Conservation (phyloP, 2,329 filamentous ascomycete genomes). For the Peltaster fructicola region DNA sequence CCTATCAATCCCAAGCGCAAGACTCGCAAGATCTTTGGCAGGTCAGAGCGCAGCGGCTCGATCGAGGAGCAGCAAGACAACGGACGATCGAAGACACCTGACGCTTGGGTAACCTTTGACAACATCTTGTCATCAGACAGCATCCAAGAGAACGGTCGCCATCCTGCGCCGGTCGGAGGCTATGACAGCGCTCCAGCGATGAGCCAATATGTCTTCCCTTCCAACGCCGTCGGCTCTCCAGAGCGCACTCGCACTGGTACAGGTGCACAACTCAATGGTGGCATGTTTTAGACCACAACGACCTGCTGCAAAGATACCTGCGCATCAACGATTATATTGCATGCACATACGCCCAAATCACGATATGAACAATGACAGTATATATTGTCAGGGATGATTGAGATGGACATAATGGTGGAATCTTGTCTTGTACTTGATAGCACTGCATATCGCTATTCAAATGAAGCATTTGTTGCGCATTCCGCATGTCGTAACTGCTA, state of each 20-base stretch:
- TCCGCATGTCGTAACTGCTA: too few species aligned
- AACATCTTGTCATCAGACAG: slow-evolving; percentile 1
- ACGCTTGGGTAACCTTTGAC: slow-evolving; percentile 6
- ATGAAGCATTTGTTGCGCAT: too few species aligned
- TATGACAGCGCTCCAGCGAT: slow-evolving; percentile 8
- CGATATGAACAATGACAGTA: too few species aligned
- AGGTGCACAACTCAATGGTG: slow-evolving; percentile 1
- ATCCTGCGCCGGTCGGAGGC: slow-evolving; percentile 3
- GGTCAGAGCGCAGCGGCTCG: slow-evolving; percentile 6
- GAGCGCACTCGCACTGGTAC: slow-evolving; percentile 1
- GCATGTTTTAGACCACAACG: neutral
- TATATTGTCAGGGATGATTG: too few species aligned
- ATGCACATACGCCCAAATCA: too few species aligned
- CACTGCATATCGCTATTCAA: neutral
- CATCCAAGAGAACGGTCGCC: slow-evolving; percentile 1
- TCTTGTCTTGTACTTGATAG: neutral
- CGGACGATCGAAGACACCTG: slow-evolving; percentile 9
- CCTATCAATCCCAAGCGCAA: slow-evolving; percentile 42
- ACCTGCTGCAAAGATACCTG: neutral
- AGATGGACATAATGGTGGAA: neutral
- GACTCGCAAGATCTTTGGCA: slow-evolving; percentile 17
- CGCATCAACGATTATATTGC: neutral
- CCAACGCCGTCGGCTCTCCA: slow-evolving; percentile 1
- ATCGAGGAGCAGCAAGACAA: slow-evolving; percentile 3
- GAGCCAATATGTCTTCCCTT: slow-evolving; percentile 5